Evolutionary conservation across 306 rosid genomes (phyloP), one percentile per base, ranked within the genome.

Genomic region (Vigna angularis): DNA sequence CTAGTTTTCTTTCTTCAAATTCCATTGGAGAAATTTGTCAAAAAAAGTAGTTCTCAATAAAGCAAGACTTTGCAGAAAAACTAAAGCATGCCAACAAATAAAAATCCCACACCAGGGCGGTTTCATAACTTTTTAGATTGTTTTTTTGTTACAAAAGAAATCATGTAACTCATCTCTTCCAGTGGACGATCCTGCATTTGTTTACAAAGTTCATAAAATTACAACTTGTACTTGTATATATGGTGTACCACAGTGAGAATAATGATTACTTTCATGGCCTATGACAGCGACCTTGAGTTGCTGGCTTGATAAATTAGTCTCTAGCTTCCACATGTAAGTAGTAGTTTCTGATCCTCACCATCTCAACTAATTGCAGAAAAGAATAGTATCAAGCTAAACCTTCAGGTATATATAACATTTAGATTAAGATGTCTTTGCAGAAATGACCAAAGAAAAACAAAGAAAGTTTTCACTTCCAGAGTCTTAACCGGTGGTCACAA

Each of bases 201-300:
- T 72, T 70, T 82, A 82, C 84, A 70, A 75, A 71, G 75, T 66
- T 34, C 62, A 73, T 51, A 17, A 16, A 50, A 44, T 78, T 68
- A 52, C 79, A 78, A 38, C 22, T 16, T 17, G 8, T 42, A 42
- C 9, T 64, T 9, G 24, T 16, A 34, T 3, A 63, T 42, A 78
- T 79, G 66, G 67, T 16, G 69, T 67, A 69, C 15, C 51, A 61
- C 53, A 62, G 24, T 9, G 32, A 59, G 50, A 79, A 62, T 45
- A 79, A 61, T 30, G 16, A 73, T 20, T 48, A 38, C 66, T 59
- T 69, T 22, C 80, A 71, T 53, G 63, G 66, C 70, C 73, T 40
- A 40, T 6, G 45, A 42, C 67, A 3, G 34, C 36, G 50, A 67
- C n/a, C 40, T 11, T 66, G 18, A 15, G 44, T 75, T 72, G 24